Base-by-base conservation (phyloP, 176 grass and related monocot genomes). In the Raddia distichophylla region DNA sequence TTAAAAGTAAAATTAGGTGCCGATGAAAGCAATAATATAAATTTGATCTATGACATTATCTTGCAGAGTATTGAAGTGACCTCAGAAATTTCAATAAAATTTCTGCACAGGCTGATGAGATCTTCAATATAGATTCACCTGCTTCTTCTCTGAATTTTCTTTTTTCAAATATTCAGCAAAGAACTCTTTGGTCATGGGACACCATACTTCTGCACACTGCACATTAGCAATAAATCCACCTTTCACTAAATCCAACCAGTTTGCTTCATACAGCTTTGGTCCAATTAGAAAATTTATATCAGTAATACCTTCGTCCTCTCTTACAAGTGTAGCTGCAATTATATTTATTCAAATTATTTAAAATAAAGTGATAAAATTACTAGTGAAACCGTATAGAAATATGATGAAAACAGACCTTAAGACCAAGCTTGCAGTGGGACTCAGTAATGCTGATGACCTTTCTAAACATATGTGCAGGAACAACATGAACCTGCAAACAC, bases 121-220 rank as follows among this genome's bases (percentile, higher is more conserved):
- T 78, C 40, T 48, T 89, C 69, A 75, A 84, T 37, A 67, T 79
- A 62, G 33, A 75, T 44, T 74, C 77, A 98, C 95, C 92, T 98
- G 95, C 66, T 98, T 98, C 77, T 98, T 98, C 80, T 98, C 95
- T 84, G 95, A 93, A 91, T 98, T 98, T 87, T 98, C 95, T 80
- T 93, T 94, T 86, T 98, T 98, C 80, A 98, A 92, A 81, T 98
- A 98, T 69, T 98, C 95, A 8, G 95, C 88, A 79, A 98, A 98
- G 61, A 95, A 98, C 77, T 98, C 95, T 88, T 95, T 98, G 67
- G 95, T 98, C 95, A 98, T 98, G 51, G 95, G 95, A 84, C 95
- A 98, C 95, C 95, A 98, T 18, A 98, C 95, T 94, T 98, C 95
- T 84, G 95, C 95, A 86, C 95, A 98, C 83, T 98, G 95, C 74